Percentiles rank a stretch among this genome's conserved stretches.
Evolutionary conservation across 345 rosid species (phyloP).

Genomic region (Pugionium cornutum): DNA sequence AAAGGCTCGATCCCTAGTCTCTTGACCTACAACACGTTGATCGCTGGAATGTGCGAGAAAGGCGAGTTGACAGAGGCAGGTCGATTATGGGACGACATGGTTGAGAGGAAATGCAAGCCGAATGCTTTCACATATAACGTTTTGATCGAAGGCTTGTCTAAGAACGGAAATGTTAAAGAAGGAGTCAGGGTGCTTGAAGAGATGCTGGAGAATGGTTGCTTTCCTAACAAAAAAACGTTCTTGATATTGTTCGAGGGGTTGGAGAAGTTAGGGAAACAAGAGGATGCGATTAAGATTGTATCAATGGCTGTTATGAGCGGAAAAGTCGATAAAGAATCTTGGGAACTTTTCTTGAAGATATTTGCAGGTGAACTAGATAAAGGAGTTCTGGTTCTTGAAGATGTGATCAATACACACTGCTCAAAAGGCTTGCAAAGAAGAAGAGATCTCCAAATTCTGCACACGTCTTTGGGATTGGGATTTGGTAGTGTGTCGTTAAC

Average conservation of each 20-base stretch:
- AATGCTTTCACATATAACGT: conserved; percentile 74
- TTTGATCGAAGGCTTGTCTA: conserved; percentile 69
- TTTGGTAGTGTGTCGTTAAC: neutral
- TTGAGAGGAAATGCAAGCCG: conserved; percentile 70
- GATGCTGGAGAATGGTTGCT: conserved; percentile 73
- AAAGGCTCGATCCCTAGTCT: conserved; percentile 69
- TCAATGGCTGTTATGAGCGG: conserved; percentile 52
- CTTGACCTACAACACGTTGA: conserved; percentile 72
- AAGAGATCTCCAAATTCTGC: conserved; percentile 9
- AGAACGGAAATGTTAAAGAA: conserved; percentile 66
- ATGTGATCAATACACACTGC: conserved; percentile 8
- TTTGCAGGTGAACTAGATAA: conserved; percentile 45
- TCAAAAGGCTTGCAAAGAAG: conserved; percentile 2
- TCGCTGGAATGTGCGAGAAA: conserved; percentile 77
- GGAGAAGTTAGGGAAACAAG: conserved; percentile 46
- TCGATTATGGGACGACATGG: conserved; percentile 85
- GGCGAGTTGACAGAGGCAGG: conserved; percentile 74
- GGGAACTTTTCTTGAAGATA: conserved; percentile 58
- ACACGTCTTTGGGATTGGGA: neutral
- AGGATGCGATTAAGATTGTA: conserved; percentile 52
- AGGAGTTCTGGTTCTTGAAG: conserved; percentile 41
- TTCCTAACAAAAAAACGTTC: conserved; percentile 60
- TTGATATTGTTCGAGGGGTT: conserved; percentile 56
- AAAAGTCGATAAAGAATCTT: conserved; percentile 52
- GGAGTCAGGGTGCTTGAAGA: conserved; percentile 68